Percentiles rank a stretch among this genome's conserved stretches.
Conservation (phyloP, 192 early-diverging fungal species). For the Coemansia sp. region DNA sequence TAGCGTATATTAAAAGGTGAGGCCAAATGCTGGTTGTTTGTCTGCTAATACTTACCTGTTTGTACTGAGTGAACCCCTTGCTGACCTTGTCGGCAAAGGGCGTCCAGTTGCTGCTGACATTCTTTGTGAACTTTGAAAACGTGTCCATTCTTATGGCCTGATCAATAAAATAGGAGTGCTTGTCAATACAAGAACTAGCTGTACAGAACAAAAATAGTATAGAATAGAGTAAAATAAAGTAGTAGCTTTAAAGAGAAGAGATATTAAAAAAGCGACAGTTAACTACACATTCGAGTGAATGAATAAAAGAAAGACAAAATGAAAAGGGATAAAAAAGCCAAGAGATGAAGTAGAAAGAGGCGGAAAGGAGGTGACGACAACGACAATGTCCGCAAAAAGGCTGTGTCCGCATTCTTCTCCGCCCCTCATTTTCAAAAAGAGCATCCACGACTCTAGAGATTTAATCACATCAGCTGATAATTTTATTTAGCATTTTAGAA, state of each 20-base stretch:
- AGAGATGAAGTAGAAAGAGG: too few relatives aligned
- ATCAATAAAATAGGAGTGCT: not conserved
- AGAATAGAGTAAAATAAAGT: too few relatives aligned
- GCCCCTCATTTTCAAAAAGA: not conserved
- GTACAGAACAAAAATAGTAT: too few relatives aligned
- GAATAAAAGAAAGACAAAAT: too few relatives aligned
- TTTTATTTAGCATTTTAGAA: too few relatives aligned
- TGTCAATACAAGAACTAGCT: not conserved
- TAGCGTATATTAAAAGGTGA: slow-evolving; percentile 3
- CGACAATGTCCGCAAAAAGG: too few relatives aligned
- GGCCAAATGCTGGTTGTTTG: too few relatives aligned
- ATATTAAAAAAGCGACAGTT: too few relatives aligned
- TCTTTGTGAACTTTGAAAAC: slow-evolving; percentile 54
- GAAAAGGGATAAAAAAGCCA: too few relatives aligned
- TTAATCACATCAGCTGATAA: not conserved
- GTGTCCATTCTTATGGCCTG: slow-evolving; percentile 38
- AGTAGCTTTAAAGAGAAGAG: too few relatives aligned
- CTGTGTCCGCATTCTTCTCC: not conserved
- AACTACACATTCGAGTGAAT: too few relatives aligned
- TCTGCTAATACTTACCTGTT: slow-evolving; percentile 30
- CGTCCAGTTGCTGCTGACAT: slow-evolving; percentile 50
- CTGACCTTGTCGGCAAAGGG: slow-evolving; percentile 54
- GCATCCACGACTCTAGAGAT: not conserved
- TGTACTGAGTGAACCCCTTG: slow-evolving; percentile 56
- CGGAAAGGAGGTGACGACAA: not conserved